Percentiles rank a stretch among this genome's conserved stretches.
These are phyloP conservation scores for Pythium dissimile DNA, from an alignment of 352 stramenopile genomes.

Conservation along the genomic window DNA sequence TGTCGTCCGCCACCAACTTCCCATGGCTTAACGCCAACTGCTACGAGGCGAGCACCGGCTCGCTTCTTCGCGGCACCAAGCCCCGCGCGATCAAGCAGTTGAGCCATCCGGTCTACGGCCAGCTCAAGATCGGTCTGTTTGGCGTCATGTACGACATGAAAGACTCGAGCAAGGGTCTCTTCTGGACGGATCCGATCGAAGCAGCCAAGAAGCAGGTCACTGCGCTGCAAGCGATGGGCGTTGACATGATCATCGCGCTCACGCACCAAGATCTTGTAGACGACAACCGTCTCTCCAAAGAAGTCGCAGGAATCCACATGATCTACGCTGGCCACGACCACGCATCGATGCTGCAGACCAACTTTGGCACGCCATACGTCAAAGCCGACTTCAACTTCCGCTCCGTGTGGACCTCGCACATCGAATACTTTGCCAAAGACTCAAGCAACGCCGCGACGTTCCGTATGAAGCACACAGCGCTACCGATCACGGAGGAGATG, in stretches of 20 bases:
- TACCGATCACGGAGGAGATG: constrained; percentile 57
- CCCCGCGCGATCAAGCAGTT: constrained; percentile 43
- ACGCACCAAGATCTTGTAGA: constrained; percentile 61
- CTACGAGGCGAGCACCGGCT: constrained; percentile 38
- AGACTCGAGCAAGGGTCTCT: constrained; percentile 44
- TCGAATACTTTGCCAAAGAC: constrained; percentile 46
- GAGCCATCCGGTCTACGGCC: constrained; percentile 28
- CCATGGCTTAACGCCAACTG: constrained; percentile 71
- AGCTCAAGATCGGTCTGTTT: constrained; percentile 54
- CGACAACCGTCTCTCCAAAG: constrained; percentile 60
- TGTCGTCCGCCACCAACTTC: constrained; percentile 47
- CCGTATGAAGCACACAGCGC: constrained; percentile 41
- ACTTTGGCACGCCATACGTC: constrained; percentile 61
- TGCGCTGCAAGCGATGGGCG: constrained; percentile 29
- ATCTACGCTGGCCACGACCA: constrained; percentile 73
- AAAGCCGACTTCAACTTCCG: constrained; percentile 71
- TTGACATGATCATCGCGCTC: constrained; percentile 66
- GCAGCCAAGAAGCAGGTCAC: constrained; percentile 44
- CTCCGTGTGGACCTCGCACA: constrained; percentile 48
- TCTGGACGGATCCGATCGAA: constrained; percentile 56
- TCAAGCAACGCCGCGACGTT: constrained; percentile 20
- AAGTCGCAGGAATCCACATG: constrained; percentile 51
- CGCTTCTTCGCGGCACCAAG: constrained; percentile 47
- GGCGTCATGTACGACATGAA: constrained; percentile 77
- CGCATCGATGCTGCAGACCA: constrained; percentile 60